phyloP scores from a whole-genome alignment of 345 rosid genomes.

The Camelina neglecta region DNA sequence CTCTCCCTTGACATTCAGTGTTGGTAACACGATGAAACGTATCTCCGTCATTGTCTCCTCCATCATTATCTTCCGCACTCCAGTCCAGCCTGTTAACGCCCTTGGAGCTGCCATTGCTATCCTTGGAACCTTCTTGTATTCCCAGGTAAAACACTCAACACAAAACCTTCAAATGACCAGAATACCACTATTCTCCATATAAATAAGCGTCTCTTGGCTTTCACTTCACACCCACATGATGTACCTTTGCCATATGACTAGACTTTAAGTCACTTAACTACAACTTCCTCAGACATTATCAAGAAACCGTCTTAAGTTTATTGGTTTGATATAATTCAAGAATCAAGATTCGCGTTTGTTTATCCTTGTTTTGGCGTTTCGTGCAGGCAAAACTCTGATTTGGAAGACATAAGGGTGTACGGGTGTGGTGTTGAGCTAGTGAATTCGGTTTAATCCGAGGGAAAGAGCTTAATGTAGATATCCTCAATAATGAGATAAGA shows the following conservation, averaged over 20 bases:
- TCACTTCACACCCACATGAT: slow-evolving; percentile 18
- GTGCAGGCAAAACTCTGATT: slow-evolving; percentile 44
- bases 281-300: slow-evolving; percentile 4
- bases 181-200: slow-evolving; percentile 29
- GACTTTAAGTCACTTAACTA: background rate
- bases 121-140: slow-evolving; percentile 95
- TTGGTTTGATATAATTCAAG: slow-evolving; percentile 14
- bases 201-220: slow-evolving; percentile 20
- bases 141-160: slow-evolving; percentile 65
- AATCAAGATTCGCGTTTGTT: background rate
- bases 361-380: background rate
- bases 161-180: slow-evolving; percentile 12
- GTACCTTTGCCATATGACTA: slow-evolving; percentile 1
- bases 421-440: slow-evolving; percentile 16
- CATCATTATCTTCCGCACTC: slow-evolving; percentile 97
- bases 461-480: slow-evolving; percentile 49
- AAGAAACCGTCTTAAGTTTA: background rate
- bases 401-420: background rate
- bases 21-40: slow-evolving; percentile 98
- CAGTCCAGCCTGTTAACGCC: slow-evolving; percentile 88
- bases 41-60: slow-evolving; percentile 96
- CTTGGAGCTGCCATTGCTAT: slow-evolving; percentile 97
- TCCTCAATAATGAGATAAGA: slow-evolving; percentile 37
- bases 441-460: background rate
- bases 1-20: slow-evolving; percentile 94